These are phyloP conservation scores for Zymoseptoria crescenta DNA, from an alignment of 2,329 filamentous ascomycete genomes.

Conservation along the genomic window DNA sequence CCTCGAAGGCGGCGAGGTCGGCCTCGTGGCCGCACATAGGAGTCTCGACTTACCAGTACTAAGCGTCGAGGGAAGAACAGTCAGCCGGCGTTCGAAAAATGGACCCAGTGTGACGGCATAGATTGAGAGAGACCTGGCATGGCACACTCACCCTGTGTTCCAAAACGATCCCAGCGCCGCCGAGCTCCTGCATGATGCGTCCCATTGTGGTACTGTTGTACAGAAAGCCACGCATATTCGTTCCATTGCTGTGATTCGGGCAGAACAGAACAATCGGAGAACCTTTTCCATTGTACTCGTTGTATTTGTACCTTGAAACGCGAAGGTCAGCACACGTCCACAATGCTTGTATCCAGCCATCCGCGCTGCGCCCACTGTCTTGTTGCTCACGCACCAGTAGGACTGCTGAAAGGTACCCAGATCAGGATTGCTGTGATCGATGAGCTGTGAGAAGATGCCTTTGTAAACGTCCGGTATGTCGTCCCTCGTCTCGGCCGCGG, in stretches of 20 bases:
- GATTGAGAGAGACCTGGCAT: too few relatives aligned
- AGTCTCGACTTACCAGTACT: constrained; percentile 27
- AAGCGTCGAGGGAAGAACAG: too few relatives aligned
- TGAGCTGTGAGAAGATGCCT: constrained; percentile 46
- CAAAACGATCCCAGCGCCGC: constrained; percentile 48
- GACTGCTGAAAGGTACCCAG: constrained; percentile 51
- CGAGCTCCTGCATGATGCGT: constrained; percentile 44
- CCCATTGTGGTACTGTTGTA: constrained; percentile 45
- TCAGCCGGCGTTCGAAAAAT: too few relatives aligned
- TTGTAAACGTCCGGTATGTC: neutral
- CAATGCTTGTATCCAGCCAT: too few relatives aligned
- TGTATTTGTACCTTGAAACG: constrained; percentile 36
- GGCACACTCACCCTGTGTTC: constrained; percentile 41
- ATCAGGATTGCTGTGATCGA: constrained; percentile 51
- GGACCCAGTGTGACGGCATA: too few relatives aligned
- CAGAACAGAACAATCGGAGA: constrained; percentile 40
- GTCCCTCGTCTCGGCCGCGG: neutral
- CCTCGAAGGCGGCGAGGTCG: too few relatives aligned
- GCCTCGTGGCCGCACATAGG: too few relatives aligned
- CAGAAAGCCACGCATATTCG: constrained; percentile 43
- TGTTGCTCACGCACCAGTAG: constrained; percentile 18
- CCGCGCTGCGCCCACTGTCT: too few relatives aligned
- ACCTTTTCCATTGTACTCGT: constrained; percentile 46
- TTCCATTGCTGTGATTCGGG: constrained; percentile 46
- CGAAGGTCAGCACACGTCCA: too few relatives aligned